A percentile compares a stretch with the other conserved stretches of the same genome.
Evolutionary conservation across 805 yeast species (phyloP).

Genomic region (Ogataea chonburiensis): DNA sequence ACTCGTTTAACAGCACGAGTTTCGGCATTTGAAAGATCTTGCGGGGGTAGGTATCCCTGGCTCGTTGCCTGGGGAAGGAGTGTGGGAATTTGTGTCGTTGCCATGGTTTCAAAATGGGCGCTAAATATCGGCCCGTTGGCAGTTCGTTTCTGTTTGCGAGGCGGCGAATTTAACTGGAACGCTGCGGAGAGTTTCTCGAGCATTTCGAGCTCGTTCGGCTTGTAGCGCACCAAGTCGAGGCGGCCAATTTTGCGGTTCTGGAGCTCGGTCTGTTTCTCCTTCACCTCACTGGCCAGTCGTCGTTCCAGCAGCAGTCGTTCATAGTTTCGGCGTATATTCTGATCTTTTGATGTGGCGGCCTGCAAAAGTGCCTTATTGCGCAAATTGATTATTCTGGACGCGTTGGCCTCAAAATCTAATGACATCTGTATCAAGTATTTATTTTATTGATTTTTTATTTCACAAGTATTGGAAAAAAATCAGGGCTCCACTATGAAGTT

Average conservation of each 20-base stretch:
- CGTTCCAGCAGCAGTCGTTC: constrained; percentile 25
- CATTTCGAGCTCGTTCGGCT: constrained; percentile 17
- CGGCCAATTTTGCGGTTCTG: constrained; percentile 13
- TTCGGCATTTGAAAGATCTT: constrained; percentile 1
- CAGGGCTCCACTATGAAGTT: constrained; percentile 62
- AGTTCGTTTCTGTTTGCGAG: constrained; percentile 5
- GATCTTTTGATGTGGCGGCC: constrained; percentile 26
- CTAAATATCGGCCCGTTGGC: constrained; percentile 1
- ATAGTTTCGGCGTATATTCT: constrained; percentile 17
- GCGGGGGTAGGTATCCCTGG: constrained; percentile 21
- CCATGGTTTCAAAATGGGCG: constrained; percentile 1
- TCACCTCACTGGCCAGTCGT: constrained; percentile 18
- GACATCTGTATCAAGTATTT: constrained; percentile 1
- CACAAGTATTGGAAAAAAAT: too few species aligned
- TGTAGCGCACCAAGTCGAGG: constrained; percentile 13
- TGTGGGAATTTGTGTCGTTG: constrained; percentile 2
- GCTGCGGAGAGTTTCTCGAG: constrained; percentile 11
- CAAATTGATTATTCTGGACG: constrained; percentile 18
- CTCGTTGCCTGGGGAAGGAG: constrained; percentile 16
- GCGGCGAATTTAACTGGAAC: constrained; percentile 10
- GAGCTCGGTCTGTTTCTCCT: constrained; percentile 12
- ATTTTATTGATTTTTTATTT: constrained; percentile 1
- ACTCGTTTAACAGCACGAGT: constrained; percentile 4
- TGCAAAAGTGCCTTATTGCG: constrained; percentile 23
- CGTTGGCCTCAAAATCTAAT: constrained; percentile 19